Percentiles rank a stretch among this genome's conserved stretches.
phyloP scores from a whole-genome alignment of 2,329 filamentous ascomycete genomes.

The Neopestalotiopsis rosae region DNA sequence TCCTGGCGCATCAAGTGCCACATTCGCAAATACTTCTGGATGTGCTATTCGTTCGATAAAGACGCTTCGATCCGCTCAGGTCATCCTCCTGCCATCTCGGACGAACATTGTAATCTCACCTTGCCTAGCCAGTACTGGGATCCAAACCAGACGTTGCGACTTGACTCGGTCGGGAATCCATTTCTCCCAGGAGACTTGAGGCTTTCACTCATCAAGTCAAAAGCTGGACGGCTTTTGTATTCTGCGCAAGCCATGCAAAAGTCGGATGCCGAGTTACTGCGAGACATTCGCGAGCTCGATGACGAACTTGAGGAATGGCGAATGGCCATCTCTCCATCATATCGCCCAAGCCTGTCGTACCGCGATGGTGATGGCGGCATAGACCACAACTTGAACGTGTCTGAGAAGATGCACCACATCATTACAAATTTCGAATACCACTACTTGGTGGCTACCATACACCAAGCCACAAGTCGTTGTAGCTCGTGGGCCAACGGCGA shows the following conservation, averaged over 20 bases:
- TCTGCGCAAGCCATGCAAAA: conserved; percentile 53
- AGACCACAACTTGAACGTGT: conserved; percentile 19
- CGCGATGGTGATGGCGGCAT: conserved; percentile 30
- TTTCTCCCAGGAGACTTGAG: conserved; percentile 54
- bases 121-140: conserved; percentile 47
- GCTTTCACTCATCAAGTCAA: conserved; percentile 57
- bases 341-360: conserved; percentile 52
- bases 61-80: conserved; percentile 59
- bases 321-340: conserved; percentile 48
- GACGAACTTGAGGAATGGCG: conserved; percentile 62
- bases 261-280: conserved; percentile 58
- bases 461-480: conserved; percentile 59
- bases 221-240: conserved; percentile 53
- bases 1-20: conserved; percentile 37
- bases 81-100: conserved; percentile 54
- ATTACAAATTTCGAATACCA: conserved; percentile 60
- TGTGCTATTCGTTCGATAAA: conserved; percentile 60
- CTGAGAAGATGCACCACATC: conserved; percentile 52
- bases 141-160: conserved; percentile 31
- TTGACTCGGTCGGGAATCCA: conserved; percentile 26
- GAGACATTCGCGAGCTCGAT: conserved; percentile 61
- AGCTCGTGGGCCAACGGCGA: conserved; percentile 43
- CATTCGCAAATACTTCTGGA: conserved; percentile 55
- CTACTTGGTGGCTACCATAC: conserved; percentile 59
- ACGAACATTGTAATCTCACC: conserved; percentile 58